Evolutionary conservation across 179 eudicot genomes (phyloP).

Genomic region (Beta lomatogona): DNA sequence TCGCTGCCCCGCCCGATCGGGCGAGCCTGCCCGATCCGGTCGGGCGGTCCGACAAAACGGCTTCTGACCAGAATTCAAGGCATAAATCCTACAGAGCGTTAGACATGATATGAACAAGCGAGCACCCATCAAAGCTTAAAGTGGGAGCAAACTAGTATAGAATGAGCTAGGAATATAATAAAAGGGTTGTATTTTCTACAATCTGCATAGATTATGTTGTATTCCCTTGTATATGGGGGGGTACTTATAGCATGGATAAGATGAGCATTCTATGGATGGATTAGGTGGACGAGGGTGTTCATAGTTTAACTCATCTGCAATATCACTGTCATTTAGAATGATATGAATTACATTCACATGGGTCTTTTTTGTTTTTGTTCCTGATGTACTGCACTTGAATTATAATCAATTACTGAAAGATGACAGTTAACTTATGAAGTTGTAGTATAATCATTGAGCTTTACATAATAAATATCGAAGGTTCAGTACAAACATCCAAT

Average conservation of each 20-base stretch:
- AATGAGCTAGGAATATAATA: conserved; percentile 9
- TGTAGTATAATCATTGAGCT: neutral
- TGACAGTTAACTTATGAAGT: neutral
- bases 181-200: neutral
- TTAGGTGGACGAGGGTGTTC: neutral
- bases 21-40: too few relatives aligned
- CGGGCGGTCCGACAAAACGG: too few relatives aligned
- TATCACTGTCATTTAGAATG: neutral
- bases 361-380: neutral
- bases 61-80: too few relatives aligned
- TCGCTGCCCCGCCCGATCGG: too few relatives aligned
- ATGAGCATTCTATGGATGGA: neutral
- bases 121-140: neutral
- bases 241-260: neutral
- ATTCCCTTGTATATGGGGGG: neutral
- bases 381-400: neutral
- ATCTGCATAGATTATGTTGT: neutral
- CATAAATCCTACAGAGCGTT: too few relatives aligned
- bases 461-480: neutral
- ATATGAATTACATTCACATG: neutral
- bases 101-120: neutral
- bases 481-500: neutral
- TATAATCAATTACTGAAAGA: neutral
- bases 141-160: neutral
- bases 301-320: neutral